Evolutionary conservation across 1,284 basidiomycete species (phyloP), one percentile per base, ranked within the genome.

Genomic region (Ustilago xerochloae): DNA sequence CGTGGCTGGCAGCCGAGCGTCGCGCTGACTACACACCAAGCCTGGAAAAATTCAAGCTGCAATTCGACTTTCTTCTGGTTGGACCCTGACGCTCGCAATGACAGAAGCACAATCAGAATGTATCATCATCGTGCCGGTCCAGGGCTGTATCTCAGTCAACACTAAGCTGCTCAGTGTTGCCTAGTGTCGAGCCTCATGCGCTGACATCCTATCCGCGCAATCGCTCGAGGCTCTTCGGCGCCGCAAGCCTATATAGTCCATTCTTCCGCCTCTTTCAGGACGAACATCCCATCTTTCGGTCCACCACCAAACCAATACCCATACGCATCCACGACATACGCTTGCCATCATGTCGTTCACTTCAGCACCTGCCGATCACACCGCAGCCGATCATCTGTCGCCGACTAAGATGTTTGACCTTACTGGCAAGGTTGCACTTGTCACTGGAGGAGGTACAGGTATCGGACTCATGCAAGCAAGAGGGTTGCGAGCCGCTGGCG

Each of bases 391-490:
- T 15, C 24, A 52, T 43, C 55, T 68, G 29, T 36, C 58, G 26
- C 55, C 60, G 20, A 41, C 22, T 50, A 47, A 52, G 15, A 63
- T 71, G 49, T 76, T 78, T 39, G 62, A 72, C 38, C 68, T 74
- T 8, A 64, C 57, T 15, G 85, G 80, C 71, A 84, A 83, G 76
- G 85, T 92, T 18, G 91, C 91, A 7, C 84, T 93, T 32, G 90
- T 93, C 30, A 91, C 92, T 0, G 92, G 92, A 43, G 92, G 92
- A 6, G 92, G 90, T 24, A 91, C 91, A 0, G 92, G 92, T 2
- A 93, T 93, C 47, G 85, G 86, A 6, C 84, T 90, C 64, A 90
- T 91, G 89, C 92, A 92, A 60, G 87, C 92, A 6, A 87, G 88
- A 57, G 91, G 90, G 4, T 87, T 94, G 15, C 91, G 91, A 10